Base-by-base conservation (phyloP, 2,329 filamentous ascomycete genomes). In the Fusarium poae region DNA sequence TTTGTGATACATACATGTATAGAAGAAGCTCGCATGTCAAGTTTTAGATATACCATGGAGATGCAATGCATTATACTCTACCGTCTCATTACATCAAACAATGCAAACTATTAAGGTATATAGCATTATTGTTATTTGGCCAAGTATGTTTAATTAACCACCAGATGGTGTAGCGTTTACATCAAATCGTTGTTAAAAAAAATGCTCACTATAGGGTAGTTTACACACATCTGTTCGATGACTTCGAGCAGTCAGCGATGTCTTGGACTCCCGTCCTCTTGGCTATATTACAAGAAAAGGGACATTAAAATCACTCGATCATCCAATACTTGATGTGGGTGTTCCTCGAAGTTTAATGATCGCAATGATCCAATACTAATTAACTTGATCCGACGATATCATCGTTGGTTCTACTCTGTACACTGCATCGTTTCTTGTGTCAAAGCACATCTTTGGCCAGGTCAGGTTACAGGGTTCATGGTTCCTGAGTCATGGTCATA, bases 401-500 rank as follows among this genome's bases (percentile, higher is more conserved):
- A 30, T 34, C 21, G 8, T 18, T 21, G 57, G 40, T 30, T 34
- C 21, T 45, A 34, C 10, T 11, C 30, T 34, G 5, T 44, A 35
- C 10, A 18, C 32, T 34, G 7, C 34, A 32, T 23, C n/a, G 11
- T 42, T 39, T 45, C n/a, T 46, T 46, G 20, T 34, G 59, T 62
- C 59, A 62, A 62, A 56, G 57, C 59, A 62, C 46, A 56, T 27
- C n/a, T 27, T 62, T 29, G n/a, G 23, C 42, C 30, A 18, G n/a
- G 29, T 37, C 42, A 29, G 6, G 32, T 6, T 34, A n/a, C 53
- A 52, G 45, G 53, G 62, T 65, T 48, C 53, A 65, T 58, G 37
- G 63, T 15, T 61, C n/a, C 12, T 54, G 62, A 65, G 44, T 66
- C 62, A 66, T 55, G 62, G 34, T 15, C 29, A 11, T 5, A 27